A percentile compares a stretch with the other conserved stretches of the same genome.
Conservation (phyloP, 1,284 basidiomycete genomes). For the Ustilago cynodontis region DNA sequence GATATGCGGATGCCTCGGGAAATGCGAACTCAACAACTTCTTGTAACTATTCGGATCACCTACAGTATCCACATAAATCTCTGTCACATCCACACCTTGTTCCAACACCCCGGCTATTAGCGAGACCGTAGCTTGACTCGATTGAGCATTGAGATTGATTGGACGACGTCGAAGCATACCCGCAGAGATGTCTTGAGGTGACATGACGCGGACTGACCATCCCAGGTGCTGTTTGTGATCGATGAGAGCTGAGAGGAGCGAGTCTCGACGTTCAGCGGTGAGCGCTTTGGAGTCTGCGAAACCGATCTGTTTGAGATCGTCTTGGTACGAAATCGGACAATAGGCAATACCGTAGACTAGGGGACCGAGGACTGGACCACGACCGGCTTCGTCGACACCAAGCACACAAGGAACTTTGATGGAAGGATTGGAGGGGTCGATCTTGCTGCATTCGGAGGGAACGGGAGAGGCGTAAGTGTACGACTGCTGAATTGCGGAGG, state of each 20-base stretch:
- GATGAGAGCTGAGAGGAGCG: slow-evolving; percentile 66
- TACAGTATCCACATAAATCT: slow-evolving; percentile 96
- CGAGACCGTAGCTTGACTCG: slow-evolving; percentile 88
- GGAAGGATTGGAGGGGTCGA: slow-evolving; percentile 23
- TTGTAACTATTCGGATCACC: slow-evolving; percentile 89
- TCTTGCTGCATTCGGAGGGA: slow-evolving; percentile 34
- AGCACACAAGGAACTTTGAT: slow-evolving; percentile 71
- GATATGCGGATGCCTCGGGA: slow-evolving; percentile 63
- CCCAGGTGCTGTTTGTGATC: slow-evolving; percentile 69
- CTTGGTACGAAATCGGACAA: slow-evolving; percentile 83
- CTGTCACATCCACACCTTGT: slow-evolving; percentile 83
- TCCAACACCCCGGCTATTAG: slow-evolving; percentile 86
- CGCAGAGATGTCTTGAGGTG: slow-evolving; percentile 89
- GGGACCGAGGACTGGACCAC: slow-evolving; percentile 91
- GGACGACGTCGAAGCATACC: slow-evolving; percentile 90
- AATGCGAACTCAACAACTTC: slow-evolving; percentile 55
- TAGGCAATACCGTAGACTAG: slow-evolving; percentile 96
- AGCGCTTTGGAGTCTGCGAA: slow-evolving; percentile 97
- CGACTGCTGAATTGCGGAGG: slow-evolving; percentile 27
- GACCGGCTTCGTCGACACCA: slow-evolving; percentile 95
- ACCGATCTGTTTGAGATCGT: slow-evolving; percentile 80
- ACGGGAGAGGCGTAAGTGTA: slow-evolving; percentile 49
- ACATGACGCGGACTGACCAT: slow-evolving; percentile 85
- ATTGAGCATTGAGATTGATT: slow-evolving; percentile 90
- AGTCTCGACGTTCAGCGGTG: slow-evolving; percentile 74